Evolutionary conservation across 352 stramenopile genomes (phyloP), one percentile per base, ranked within the genome.

Genomic region (Phytopythium delawarense): DNA sequence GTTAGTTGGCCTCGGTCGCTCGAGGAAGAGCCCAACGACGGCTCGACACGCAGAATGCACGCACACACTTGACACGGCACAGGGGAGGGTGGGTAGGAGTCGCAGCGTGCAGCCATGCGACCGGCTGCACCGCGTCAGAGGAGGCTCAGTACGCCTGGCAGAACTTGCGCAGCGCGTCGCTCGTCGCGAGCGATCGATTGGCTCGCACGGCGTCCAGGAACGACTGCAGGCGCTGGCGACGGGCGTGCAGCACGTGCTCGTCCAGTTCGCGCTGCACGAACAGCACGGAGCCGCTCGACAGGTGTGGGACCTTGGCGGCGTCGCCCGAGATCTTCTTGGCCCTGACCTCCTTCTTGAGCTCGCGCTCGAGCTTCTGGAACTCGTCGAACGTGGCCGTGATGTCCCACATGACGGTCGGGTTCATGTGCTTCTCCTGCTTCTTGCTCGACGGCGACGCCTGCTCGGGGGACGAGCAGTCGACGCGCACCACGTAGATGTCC

Each of bases 361-460:
- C 74, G 34, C 73, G 78, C 57, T 91, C 78, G 44, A 94, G 71
- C 56, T 75, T 75, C 61, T 88, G 78, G 68, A 94, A 92, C 39
- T 94, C 85, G 32, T 76, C 67, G 66, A 92, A 92, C 1, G 83
- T 84, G 44, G 83, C 81, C 15, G 83, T 91, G 20, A 94, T 44
- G 50, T 94, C 85, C 85, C 85, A 94, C 85, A 94, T 92, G 39
- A 93, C 72, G 7, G 87, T 78, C 8, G 81, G 84, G 55, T 93
- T 93, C 80, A 93, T 88, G 73, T 91, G 83, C 64, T 94, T 92
- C 61, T 94, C 78, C 28, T 65, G 55, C 23, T 65, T 61, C 5
- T 25, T 42, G 34, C 32, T 11, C 16, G 53, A 48, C 9, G 53
- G 35, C 53, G 35, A 59, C 1, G 32, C 55, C 18, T 59, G 52